Conservation (phyloP, 495 filamentous ascomycete genomes). For the Hypomontagnella monticulosa region DNA sequence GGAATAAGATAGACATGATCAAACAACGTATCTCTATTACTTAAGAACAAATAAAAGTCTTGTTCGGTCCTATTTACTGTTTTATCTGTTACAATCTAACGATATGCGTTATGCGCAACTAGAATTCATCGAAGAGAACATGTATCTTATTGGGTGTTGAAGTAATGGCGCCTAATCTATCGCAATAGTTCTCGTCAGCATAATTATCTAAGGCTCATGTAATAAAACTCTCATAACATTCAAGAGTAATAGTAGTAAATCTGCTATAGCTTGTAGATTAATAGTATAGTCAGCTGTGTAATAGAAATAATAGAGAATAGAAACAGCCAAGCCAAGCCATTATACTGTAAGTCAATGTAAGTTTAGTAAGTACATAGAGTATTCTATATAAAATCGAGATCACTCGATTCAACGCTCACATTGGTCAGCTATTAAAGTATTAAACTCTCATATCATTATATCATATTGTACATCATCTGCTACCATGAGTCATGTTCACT, state of each 20-base stretch:
- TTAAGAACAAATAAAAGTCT: background rate
- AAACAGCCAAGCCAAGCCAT: background rate
- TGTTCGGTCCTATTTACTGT: background rate
- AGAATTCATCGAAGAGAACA: no score
- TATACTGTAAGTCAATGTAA: background rate
- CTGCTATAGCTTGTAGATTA: no score
- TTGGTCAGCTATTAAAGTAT: no score
- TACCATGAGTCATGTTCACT: conserved; percentile 9
- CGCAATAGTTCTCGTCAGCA: background rate
- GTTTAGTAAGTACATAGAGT: background rate
- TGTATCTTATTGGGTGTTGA: no score
- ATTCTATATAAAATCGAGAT: background rate
- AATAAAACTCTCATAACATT: no score
- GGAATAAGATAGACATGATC: background rate
- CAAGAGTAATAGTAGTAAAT: no score
- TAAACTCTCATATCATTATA: background rate
- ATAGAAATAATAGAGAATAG: no score
- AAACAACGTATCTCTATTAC: no score
- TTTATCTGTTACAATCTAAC: conserved; percentile 9
- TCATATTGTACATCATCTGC: conserved; percentile 11
- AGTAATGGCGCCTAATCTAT: conserved; percentile 1
- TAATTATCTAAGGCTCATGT: background rate
- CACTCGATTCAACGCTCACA: background rate
- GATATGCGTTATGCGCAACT: conserved; percentile 3
- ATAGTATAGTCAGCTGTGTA: no score